Conservation (phyloP, 1,139 yeast species). For the Geotrichum macrosporum region DNA sequence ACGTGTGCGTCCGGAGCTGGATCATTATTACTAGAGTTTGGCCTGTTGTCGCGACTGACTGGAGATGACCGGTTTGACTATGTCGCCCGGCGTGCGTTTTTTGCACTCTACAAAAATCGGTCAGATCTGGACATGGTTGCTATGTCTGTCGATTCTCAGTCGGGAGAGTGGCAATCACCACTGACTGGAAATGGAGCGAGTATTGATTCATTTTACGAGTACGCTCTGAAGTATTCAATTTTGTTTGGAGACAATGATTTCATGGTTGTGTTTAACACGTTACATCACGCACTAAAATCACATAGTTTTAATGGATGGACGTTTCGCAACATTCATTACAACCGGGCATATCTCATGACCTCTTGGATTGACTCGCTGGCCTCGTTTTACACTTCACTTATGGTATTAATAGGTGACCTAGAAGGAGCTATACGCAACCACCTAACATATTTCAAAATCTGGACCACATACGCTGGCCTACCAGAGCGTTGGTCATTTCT, state of each 20-base stretch:
- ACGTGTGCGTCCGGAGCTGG: slow-evolving; percentile 88
- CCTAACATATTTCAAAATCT: slow-evolving; percentile 63
- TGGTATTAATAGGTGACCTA: slow-evolving; percentile 73
- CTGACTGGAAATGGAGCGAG: slow-evolving; percentile 87
- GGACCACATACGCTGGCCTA: slow-evolving; percentile 74
- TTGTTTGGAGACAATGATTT: slow-evolving; percentile 64
- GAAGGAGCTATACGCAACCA: slow-evolving; percentile 62
- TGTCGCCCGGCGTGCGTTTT: slow-evolving; percentile 58
- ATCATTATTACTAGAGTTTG: slow-evolving; percentile 74
- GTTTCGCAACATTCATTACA: slow-evolving; percentile 55
- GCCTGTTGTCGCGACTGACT: slow-evolving; percentile 65
- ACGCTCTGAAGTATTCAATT: slow-evolving; percentile 72
- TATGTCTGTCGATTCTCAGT: slow-evolving; percentile 65
- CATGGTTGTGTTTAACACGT: slow-evolving; percentile 56
- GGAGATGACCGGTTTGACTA: slow-evolving; percentile 68
- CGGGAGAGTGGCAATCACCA: slow-evolving; percentile 54
- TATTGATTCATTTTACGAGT: slow-evolving; percentile 88
- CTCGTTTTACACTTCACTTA: slow-evolving; percentile 85
- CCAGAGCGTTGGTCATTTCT: slow-evolving; percentile 81
- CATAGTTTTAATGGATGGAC: slow-evolving; percentile 53
- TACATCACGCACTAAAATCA: slow-evolving; percentile 52
- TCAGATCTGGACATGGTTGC: slow-evolving; percentile 64
- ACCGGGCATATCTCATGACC: slow-evolving; percentile 50
- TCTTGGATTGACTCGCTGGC: slow-evolving; percentile 82
- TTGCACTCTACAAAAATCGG: slow-evolving; percentile 66